phyloP scores from a whole-genome alignment of 352 stramenopile genomes.

The Poterioochromonas sp. region DNA sequence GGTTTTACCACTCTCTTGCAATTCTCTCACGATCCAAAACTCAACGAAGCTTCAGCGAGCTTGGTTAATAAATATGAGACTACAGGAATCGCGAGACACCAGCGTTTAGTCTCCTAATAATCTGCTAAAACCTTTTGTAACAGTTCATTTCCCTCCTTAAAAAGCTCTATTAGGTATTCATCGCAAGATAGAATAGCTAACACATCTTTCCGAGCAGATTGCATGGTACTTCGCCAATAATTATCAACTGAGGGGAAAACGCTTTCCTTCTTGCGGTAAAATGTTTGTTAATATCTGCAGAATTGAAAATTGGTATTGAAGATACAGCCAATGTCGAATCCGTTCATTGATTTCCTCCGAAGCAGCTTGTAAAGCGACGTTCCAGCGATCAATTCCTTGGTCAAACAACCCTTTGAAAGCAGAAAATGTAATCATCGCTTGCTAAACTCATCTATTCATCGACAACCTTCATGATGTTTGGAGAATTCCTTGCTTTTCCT shows the following conservation, averaged over 20 bases:
- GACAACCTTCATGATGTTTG: conserved; percentile 80
- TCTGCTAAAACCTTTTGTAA: conserved; percentile 87
- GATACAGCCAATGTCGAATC: conserved; percentile 86
- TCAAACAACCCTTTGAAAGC: conserved; percentile 87
- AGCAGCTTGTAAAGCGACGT: conserved; percentile 65
- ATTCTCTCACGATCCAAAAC: too few species aligned
- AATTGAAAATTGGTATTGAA: conserved; percentile 91
- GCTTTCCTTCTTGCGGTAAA: conserved; percentile 81
- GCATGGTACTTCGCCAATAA: conserved; percentile 80
- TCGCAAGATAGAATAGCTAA: conserved; percentile 75
- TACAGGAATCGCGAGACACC: conserved; percentile 79
- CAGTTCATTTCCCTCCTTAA: conserved; percentile 81
- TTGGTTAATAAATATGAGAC: too few species aligned
- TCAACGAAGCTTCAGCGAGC: too few species aligned
- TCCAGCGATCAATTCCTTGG: conserved; percentile 79
- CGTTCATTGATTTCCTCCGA: conserved; percentile 85
- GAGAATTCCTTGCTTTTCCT: conserved; percentile 79
- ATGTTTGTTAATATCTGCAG: conserved; percentile 88
- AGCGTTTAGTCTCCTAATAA: conserved; percentile 85
- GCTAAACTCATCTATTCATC: conserved; percentile 83
- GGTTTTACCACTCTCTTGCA: too few species aligned
- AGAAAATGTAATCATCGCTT: conserved; percentile 87
- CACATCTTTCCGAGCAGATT: conserved; percentile 57
- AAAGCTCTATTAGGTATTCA: conserved; percentile 78
- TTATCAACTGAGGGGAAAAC: conserved; percentile 87